phyloP scores from a whole-genome alignment of 2,329 filamentous ascomycete species.

The Cytospora mali region DNA sequence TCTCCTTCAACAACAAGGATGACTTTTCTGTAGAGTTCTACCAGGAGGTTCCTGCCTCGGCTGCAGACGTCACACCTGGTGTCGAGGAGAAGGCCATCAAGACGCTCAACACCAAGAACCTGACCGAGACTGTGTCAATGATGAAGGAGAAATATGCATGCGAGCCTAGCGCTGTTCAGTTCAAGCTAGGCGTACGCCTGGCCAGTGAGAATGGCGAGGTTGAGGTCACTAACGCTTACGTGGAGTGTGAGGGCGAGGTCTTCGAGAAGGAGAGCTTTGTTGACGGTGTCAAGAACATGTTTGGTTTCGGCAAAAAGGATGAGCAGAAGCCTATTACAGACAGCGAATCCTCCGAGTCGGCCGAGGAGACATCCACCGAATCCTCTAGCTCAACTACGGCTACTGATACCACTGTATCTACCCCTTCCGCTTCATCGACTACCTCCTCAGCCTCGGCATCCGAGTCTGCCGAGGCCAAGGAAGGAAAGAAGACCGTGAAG shows the following conservation, averaged over 20 bases:
- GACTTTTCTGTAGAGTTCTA: conserved; percentile 82
- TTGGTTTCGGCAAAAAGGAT: conserved; percentile 92
- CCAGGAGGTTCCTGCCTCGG: conserved; percentile 62
- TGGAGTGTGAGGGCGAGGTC: conserved; percentile 82
- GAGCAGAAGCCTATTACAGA: conserved; percentile 76
- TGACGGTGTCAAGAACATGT: conserved; percentile 93
- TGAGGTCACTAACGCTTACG: conserved; percentile 71
- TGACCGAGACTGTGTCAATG: conserved; percentile 79
- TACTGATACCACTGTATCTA: conserved; percentile 39
- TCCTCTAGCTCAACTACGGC: conserved; percentile 39
- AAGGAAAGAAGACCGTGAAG: conserved; percentile 62
- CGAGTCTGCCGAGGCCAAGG: conserved; percentile 53
- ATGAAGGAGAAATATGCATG: conserved; percentile 81
- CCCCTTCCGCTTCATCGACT: conserved; percentile 32
- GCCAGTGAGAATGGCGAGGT: conserved; percentile 76
- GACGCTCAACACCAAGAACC: conserved; percentile 75
- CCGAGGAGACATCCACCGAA: conserved; percentile 44
- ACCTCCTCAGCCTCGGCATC: conserved; percentile 51
- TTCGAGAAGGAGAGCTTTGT: conserved; percentile 78
- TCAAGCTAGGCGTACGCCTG: conserved; percentile 77
- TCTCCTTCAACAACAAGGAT: conserved; percentile 78
- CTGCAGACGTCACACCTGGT: conserved; percentile 43
- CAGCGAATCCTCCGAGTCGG: conserved; percentile 51
- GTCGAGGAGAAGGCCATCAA: conserved; percentile 63
- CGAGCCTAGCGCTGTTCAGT: conserved; percentile 72